These are phyloP conservation scores for Orychophragmus violaceus DNA, from an alignment of 345 rosid genomes.

Conservation along the genomic window DNA sequence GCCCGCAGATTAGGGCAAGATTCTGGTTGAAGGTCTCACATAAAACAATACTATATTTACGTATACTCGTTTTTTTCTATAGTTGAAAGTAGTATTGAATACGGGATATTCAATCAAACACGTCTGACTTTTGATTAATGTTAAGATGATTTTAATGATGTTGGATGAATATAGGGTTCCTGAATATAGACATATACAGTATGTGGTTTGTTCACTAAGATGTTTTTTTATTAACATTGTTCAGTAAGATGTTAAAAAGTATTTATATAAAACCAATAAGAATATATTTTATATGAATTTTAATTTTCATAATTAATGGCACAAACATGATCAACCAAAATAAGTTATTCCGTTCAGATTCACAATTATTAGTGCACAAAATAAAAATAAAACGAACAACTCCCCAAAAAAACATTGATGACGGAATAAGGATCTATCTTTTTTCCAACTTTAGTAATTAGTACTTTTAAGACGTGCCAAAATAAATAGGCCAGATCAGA, in stretches of 20 bases:
- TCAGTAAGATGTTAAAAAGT: not conserved
- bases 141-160: not conserved
- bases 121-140: not conserved
- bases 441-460: not conserved
- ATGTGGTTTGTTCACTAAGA: not conserved
- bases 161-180: not conserved
- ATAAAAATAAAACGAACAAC: too few species aligned
- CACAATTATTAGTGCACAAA: too few species aligned
- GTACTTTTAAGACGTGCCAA: too few species aligned
- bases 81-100: not conserved
- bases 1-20: slow-evolving; percentile 11
- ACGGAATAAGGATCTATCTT: not conserved
- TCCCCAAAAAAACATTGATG: too few species aligned
- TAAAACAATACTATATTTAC: not conserved
- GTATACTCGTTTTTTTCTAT: not conserved
- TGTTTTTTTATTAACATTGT: too few species aligned
- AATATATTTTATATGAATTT: not conserved
- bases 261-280: not conserved
- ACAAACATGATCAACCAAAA: not conserved
- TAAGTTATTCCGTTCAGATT: too few species aligned
- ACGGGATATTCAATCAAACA: not conserved
- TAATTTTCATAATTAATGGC: not conserved
- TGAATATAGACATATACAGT: not conserved
- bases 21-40: not conserved
- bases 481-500: not conserved